Percentiles rank a stretch among this genome's conserved stretches.
Evolutionary conservation across 805 yeast species (phyloP).

Genomic region (Tetrapisispora arboricola): DNA sequence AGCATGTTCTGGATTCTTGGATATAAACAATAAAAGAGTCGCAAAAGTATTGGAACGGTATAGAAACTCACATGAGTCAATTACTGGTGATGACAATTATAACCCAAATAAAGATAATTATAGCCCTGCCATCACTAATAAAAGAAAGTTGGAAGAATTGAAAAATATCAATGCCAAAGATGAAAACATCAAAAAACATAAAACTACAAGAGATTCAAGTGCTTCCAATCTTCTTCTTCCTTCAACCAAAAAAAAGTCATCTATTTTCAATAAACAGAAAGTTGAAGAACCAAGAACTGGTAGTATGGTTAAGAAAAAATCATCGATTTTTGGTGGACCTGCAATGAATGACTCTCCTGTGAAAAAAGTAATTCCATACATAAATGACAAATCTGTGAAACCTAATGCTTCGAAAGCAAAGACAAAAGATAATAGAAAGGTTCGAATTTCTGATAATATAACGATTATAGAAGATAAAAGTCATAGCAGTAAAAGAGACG

Average conservation of each 20-base stretch:
- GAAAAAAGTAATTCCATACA: conserved; percentile 6
- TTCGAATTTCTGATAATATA: conserved; percentile 17
- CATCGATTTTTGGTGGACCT: conserved; percentile 25
- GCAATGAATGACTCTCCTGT: conserved; percentile 6
- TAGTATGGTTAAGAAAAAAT: conserved; percentile 19
- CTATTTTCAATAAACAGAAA: background rate
- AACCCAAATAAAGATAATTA: background rate
- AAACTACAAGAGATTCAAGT: background rate
- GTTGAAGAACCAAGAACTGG: background rate
- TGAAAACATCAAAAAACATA: background rate
- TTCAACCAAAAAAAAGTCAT: background rate
- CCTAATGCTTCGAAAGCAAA: background rate
- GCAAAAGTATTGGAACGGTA: conserved; percentile 9
- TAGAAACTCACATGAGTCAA: conserved; percentile 5
- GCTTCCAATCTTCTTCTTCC: background rate
- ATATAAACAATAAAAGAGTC: conserved; percentile 11
- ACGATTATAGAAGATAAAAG: conserved; percentile 7
- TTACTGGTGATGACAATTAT: background rate
- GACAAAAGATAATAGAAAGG: conserved; percentile 10
- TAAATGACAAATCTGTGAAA: conserved; percentile 10
- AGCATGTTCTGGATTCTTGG: conserved; percentile 24
- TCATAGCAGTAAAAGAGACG: background rate
- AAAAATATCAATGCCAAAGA: background rate
- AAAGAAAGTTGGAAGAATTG: conserved; percentile 2
- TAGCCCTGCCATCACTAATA: background rate